Conservation (phyloP, 2,329 filamentous ascomycete species). For the Cladophialophora psammophila region DNA sequence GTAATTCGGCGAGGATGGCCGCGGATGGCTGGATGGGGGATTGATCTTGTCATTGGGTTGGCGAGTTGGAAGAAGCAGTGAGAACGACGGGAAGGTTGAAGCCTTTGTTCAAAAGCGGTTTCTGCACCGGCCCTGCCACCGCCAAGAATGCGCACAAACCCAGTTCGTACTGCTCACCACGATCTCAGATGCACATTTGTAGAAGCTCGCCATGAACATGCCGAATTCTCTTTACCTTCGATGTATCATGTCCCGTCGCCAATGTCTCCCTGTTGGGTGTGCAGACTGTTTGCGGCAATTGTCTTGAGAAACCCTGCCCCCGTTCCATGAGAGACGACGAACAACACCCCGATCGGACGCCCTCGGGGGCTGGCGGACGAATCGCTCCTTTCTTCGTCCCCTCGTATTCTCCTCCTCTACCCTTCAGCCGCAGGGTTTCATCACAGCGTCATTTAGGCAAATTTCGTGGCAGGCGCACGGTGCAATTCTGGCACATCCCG, state of each 20-base stretch:
- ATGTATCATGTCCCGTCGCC: background rate
- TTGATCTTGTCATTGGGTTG: background rate
- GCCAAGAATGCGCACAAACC: constrained; percentile 2
- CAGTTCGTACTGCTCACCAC: background rate
- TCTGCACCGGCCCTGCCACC: background rate
- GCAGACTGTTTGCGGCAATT: background rate
- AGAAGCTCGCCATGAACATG: background rate
- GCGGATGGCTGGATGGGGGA: background rate
- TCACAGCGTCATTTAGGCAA: background rate
- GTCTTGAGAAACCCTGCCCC: background rate
- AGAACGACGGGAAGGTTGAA: background rate
- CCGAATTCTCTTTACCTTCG: background rate
- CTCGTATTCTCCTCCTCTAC: background rate
- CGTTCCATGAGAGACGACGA: background rate
- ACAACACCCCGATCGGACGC: background rate
- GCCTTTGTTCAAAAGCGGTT: constrained; percentile 2
- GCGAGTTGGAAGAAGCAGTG: background rate
- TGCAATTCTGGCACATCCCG: background rate
- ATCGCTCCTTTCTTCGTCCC: background rate
- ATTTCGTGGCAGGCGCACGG: background rate
- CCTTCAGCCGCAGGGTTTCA: background rate
- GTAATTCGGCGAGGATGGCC: background rate
- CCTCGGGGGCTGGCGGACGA: background rate
- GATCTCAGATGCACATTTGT: background rate
- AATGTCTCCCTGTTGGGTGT: background rate